A percentile compares a stretch with the other conserved stretches of the same genome.
Evolutionary conservation across 2,329 filamentous ascomycete species (phyloP).

Genomic region (Colletotrichum tamarilloi): DNA sequence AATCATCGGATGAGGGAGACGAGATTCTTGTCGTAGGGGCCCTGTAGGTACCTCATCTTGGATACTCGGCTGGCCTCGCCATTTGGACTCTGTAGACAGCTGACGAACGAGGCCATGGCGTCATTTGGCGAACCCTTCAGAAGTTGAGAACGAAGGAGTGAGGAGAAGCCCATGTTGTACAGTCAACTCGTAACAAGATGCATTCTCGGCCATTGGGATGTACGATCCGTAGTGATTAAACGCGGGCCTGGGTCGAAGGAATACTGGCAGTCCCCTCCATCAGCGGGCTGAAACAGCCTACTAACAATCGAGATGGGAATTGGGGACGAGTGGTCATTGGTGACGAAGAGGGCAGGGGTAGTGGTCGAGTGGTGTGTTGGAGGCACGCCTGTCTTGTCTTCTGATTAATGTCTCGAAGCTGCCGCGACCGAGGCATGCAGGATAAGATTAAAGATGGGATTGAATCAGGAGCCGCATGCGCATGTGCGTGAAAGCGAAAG

Average conservation of each 20-base stretch:
- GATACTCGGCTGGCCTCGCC: not conserved
- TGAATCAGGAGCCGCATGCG: slow-evolving; percentile 7
- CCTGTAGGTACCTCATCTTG: not conserved
- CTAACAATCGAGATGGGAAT: slow-evolving; percentile 23
- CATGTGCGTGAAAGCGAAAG: not conserved
- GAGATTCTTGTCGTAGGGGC: not conserved
- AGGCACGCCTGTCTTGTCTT: slow-evolving; percentile 13
- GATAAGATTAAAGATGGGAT: slow-evolving; percentile 27
- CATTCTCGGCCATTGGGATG: slow-evolving; percentile 17
- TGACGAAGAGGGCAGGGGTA: slow-evolving; percentile 10
- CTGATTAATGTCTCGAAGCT: slow-evolving; percentile 29
- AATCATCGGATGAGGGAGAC: slow-evolving; percentile 1
- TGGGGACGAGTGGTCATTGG: not conserved
- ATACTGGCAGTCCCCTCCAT: not conserved
- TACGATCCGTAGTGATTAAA: slow-evolving; percentile 31
- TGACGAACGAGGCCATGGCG: not conserved
- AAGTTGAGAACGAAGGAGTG: not conserved
- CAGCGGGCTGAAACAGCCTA: slow-evolving; percentile 25
- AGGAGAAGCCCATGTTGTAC: not conserved
- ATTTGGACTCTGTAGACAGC: not conserved
- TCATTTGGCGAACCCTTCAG: not conserved
- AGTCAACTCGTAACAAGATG: slow-evolving; percentile 2
- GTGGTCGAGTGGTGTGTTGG: not conserved
- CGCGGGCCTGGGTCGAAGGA: not conserved
- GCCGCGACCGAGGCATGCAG: slow-evolving; percentile 23